Evolutionary conservation across 371 early-diverging fungal genomes (phyloP).

Genomic region (Mucor velutinosus): DNA sequence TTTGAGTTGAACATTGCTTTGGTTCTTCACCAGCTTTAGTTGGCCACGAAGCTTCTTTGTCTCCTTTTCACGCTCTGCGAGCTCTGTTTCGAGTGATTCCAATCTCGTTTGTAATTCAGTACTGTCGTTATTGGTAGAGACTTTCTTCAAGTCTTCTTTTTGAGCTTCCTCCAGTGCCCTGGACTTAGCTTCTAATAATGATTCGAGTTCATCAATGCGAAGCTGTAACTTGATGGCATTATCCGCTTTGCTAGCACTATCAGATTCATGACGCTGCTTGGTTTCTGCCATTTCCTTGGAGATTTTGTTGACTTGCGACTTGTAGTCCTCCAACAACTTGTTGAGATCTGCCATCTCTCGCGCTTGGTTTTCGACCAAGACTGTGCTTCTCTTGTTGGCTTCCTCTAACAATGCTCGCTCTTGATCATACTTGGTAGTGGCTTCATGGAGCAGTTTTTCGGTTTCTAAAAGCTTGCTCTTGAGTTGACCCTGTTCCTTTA

Average conservation of each 20-base stretch:
- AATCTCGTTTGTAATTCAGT: not conserved
- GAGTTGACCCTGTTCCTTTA: not conserved
- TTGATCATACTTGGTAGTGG: not conserved
- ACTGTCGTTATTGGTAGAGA: not conserved
- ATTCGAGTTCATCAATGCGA: constrained; percentile 14
- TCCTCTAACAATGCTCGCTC: not conserved
- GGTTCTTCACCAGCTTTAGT: constrained; percentile 17
- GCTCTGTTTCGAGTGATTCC: not conserved
- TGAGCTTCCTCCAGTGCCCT: constrained; percentile 4
- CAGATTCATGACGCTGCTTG: not conserved
- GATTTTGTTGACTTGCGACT: not conserved
- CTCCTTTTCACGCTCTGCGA: constrained; percentile 16
- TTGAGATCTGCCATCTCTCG: not conserved
- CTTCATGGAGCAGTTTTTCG: not conserved
- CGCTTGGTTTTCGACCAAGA: not conserved
- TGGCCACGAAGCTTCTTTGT: constrained; percentile 27
- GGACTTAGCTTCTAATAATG: not conserved
- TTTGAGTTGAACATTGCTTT: constrained; percentile 13
- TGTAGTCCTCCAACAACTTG: not conserved
- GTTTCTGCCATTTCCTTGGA: not conserved
- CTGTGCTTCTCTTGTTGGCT: not conserved
- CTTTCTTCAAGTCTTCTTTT: not conserved
- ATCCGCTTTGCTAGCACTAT: not conserved
- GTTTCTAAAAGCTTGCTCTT: not conserved
- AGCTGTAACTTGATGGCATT: not conserved